Percentiles rank a stretch among this genome's conserved stretches.
Conservation (phyloP, 208 protist genomes). For the Endotrypanum monterogeii region DNA sequence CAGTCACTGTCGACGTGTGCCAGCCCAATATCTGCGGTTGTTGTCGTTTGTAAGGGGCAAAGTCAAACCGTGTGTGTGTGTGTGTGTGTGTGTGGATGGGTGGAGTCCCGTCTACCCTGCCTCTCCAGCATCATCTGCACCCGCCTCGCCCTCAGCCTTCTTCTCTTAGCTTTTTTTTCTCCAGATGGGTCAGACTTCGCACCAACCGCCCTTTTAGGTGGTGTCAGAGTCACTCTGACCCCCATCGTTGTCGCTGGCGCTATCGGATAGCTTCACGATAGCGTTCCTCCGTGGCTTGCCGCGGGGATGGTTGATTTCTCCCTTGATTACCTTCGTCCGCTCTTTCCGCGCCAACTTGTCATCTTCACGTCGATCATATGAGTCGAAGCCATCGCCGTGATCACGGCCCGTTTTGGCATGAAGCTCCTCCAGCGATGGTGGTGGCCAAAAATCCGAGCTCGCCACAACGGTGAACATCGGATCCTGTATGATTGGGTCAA, state of each 20-base stretch:
- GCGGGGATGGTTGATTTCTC: constrained; percentile 83
- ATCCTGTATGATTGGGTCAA: constrained; percentile 84
- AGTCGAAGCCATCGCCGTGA: constrained; percentile 74
- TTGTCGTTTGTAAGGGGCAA: too few species aligned
- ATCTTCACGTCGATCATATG: constrained; percentile 78
- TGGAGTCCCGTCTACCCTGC: too few species aligned
- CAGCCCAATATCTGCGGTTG: too few species aligned
- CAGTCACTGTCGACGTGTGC: too few species aligned
- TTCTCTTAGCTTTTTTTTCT: too few species aligned
- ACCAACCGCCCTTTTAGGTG: neutral
- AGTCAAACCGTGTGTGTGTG: too few species aligned
- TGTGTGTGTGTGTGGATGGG: too few species aligned
- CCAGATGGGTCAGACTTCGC: too few species aligned
- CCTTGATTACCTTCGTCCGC: constrained; percentile 60
- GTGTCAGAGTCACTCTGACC: neutral
- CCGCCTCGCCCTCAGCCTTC: too few species aligned
- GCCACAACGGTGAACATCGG: constrained; percentile 71
- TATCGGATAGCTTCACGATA: constrained; percentile 50
- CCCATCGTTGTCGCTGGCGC: constrained; percentile 31
- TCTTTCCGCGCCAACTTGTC: constrained; percentile 60
- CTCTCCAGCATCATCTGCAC: too few species aligned
- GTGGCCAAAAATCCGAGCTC: constrained; percentile 70
- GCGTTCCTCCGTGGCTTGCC: constrained; percentile 71
- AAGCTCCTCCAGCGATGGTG: constrained; percentile 68
- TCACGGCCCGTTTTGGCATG: constrained; percentile 41